Percentiles rank a stretch among this genome's conserved stretches.
Conservation (phyloP, 345 rosid genomes). For the Trapa bicornis region DNA sequence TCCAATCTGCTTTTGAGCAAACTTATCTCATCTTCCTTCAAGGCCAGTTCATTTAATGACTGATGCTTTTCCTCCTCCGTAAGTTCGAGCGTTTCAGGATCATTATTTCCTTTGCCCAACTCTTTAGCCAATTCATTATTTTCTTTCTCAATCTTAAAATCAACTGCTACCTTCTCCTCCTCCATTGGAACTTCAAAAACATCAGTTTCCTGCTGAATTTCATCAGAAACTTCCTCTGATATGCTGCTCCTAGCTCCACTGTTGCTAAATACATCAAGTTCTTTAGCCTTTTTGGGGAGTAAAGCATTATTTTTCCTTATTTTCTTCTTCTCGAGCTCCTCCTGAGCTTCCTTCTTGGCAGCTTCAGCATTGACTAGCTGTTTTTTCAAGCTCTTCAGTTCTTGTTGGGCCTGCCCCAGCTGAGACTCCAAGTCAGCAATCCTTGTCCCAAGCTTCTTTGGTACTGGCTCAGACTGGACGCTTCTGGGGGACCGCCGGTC, state of each 20-base stretch:
- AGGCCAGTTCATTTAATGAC: slow-evolving; percentile 20
- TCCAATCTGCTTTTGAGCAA: slow-evolving; percentile 40
- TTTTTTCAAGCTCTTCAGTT: slow-evolving; percentile 60
- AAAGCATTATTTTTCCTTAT: slow-evolving; percentile 23
- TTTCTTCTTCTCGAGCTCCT: slow-evolving; percentile 42
- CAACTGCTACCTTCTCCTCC: slow-evolving; percentile 20
- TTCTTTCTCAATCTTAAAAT: slow-evolving; percentile 16
- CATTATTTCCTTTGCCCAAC: slow-evolving; percentile 15
- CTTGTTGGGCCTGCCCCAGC: slow-evolving; percentile 87
- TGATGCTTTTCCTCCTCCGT: slow-evolving; percentile 25
- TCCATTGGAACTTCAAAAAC: slow-evolving; percentile 66
- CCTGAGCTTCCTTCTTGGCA: slow-evolving; percentile 67
- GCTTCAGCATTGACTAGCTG: slow-evolving; percentile 75
- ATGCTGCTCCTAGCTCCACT: slow-evolving; percentile 9
- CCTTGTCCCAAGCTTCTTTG: slow-evolving; percentile 75
- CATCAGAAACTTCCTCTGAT: slow-evolving; percentile 27
- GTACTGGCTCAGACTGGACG: slow-evolving; percentile 42
- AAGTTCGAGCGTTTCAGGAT: slow-evolving; percentile 11
- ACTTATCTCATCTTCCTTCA: slow-evolving; percentile 44
- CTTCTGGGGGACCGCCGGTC: slow-evolving; percentile 72
- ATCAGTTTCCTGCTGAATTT: slow-evolving; percentile 42
- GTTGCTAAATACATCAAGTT: slow-evolving; percentile 14
- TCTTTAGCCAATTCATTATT: slow-evolving; percentile 3
- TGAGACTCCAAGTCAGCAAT: slow-evolving; percentile 82
- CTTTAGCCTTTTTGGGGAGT: slow-evolving; percentile 14